Base-by-base conservation (phyloP, 805 yeast species). In the Peterozyma xylosa region DNA sequence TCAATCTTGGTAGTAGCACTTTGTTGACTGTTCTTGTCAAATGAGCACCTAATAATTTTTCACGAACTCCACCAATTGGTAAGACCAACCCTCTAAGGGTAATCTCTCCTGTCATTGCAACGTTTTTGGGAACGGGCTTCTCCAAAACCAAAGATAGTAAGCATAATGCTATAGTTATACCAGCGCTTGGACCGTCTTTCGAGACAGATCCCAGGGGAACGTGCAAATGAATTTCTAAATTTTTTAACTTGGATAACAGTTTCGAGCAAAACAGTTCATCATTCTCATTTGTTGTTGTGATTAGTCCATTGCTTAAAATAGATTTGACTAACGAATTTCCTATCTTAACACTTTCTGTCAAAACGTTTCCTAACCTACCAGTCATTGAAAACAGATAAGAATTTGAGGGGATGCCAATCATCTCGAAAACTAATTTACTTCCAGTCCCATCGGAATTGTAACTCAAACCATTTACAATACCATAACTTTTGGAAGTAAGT, bases 51-150 rank as follows among this genome's bases (percentile, higher is more conserved):
- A 83, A 67, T 35, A 85, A 63, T 60, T 85, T 85, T 60, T 86
- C 95, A 43, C 80, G 74, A 27, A 86, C 70, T 0, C 95, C 95
- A 5, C 95, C 95, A 51, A 86, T 86, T 7, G 90, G 90, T 38
- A 86, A 66, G 0, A 86, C 83, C 51, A 81, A 70, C 5, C 95
- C 95, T 37, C 91, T 65, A 3, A 86, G 68, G 0, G 93, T 84
- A 48, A 86, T 80, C 59, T 86, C 95, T 5, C 95, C 95, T 1
- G 95, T 86, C 93, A 86, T 83, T 41, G 95, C 95, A 41, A 83
- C 65, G 41, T 67, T 64, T 11, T 57, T 53, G 0, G 72, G 70
- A 6, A 71, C 71, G 1, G 74, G 72, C 41, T 63, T 68, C 42
- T 69, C 66, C 34, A 71, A 53, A 6, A 70, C 51, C 43, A 71